Evolutionary conservation across 495 filamentous ascomycete species (phyloP).

Genomic region (Penicillium verhagenii): DNA sequence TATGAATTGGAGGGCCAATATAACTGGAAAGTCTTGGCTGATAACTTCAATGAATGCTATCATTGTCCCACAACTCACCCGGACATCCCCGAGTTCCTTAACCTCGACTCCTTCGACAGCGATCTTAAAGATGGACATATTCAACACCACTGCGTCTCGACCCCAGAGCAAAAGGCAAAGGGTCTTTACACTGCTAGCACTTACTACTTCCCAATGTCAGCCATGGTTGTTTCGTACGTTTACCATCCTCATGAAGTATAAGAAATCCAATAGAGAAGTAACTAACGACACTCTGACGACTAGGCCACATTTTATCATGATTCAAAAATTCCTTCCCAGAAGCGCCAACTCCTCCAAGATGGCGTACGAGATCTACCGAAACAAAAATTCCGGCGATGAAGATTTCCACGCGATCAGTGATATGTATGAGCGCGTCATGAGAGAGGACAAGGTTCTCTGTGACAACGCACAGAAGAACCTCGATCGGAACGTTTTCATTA

Average conservation of each 20-base stretch:
- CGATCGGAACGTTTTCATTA: constrained; percentile 45
- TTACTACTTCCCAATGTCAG: constrained; percentile 46
- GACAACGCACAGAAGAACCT: constrained; percentile 48
- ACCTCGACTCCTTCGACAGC: constrained; percentile 45
- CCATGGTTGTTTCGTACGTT: constrained; percentile 49
- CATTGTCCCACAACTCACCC: constrained; percentile 53
- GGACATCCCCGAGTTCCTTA: constrained; percentile 43
- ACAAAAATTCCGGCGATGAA: constrained; percentile 39
- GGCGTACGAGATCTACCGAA: constrained; percentile 50
- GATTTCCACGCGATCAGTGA: constrained; percentile 41
- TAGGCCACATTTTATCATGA: constrained; percentile 48
- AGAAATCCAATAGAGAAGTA: no score
- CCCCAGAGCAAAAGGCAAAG: constrained; percentile 35
- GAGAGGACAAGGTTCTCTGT: constrained; percentile 50
- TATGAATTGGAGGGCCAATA: constrained; percentile 49
- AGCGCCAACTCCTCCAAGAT: constrained; percentile 36
- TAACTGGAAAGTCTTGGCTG: constrained; percentile 58
- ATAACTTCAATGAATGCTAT: constrained; percentile 72
- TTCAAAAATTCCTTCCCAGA: constrained; percentile 47
- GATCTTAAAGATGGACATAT: constrained; percentile 41
- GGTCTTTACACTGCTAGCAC: constrained; percentile 39
- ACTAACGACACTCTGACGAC: constrained; percentile 9
- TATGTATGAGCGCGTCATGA: constrained; percentile 44
- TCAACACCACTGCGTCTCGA: constrained; percentile 43
- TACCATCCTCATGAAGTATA: neutral